These are phyloP conservation scores for Suillus sp. DNA, from an alignment of 768 basidiomycete genomes.

Conservation along the genomic window DNA sequence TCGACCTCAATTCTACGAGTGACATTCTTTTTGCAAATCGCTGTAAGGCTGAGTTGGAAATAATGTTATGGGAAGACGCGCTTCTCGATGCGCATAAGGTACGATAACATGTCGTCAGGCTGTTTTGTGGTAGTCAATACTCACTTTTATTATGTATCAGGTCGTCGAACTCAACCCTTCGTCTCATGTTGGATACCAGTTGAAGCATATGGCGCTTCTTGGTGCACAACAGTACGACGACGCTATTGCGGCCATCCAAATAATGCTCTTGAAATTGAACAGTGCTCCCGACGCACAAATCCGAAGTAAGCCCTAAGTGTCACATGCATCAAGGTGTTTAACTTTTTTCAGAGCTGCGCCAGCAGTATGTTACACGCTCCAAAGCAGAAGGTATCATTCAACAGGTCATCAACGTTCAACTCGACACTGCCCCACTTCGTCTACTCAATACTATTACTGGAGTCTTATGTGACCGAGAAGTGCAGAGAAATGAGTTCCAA, in stretches of 20 bases:
- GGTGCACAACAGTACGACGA: constrained; percentile 7
- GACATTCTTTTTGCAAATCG: constrained; percentile 18
- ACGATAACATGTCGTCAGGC: not conserved
- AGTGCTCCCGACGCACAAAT: constrained; percentile 14
- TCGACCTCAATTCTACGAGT: constrained; percentile 12
- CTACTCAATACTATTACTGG: constrained; percentile 8
- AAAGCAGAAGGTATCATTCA: constrained; percentile 11
- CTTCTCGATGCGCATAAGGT: constrained; percentile 7
- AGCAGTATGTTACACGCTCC: constrained; percentile 10
- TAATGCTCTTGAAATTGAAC: constrained; percentile 7
- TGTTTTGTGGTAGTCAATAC: not conserved
- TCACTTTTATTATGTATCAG: constrained; percentile 10
- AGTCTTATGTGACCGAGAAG: constrained; percentile 17
- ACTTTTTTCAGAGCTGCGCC: constrained; percentile 13
- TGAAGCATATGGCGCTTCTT: constrained; percentile 17
- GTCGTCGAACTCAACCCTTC: constrained; percentile 17
- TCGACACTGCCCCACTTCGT: constrained; percentile 13
- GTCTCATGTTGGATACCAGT: constrained; percentile 23
- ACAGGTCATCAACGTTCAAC: constrained; percentile 7
- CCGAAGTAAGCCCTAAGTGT: constrained; percentile 1
- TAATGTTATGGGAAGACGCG: constrained; percentile 14
- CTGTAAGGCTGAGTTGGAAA: constrained; percentile 10
- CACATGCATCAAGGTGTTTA: not conserved
- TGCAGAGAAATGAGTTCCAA: constrained; percentile 15
- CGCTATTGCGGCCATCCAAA: constrained; percentile 19